These are phyloP conservation scores for Coemansia sp. DNA, from an alignment of 192 early-diverging fungal genomes.

Conservation along the genomic window DNA sequence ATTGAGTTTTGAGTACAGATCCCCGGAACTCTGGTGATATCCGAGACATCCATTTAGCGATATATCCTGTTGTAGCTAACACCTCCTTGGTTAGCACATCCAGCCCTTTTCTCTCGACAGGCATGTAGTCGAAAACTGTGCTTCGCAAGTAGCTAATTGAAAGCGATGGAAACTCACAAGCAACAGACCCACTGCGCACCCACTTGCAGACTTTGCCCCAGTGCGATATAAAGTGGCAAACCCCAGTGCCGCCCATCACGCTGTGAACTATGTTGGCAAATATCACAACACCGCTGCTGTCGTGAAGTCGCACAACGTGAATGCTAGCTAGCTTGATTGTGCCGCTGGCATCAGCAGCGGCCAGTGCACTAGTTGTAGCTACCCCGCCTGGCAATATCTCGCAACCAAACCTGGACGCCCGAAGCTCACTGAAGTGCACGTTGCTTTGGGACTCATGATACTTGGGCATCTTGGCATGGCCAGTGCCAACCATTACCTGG, in stretches of 20 bases:
- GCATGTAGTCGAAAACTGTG: background rate
- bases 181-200: background rate
- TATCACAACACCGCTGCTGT: slow-evolving; percentile 21
- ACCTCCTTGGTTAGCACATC: background rate
- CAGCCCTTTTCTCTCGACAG: background rate
- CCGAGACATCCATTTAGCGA: background rate
- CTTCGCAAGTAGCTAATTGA: background rate
- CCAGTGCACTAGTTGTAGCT: background rate
- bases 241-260: slow-evolving; percentile 12
- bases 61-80: background rate
- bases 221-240: slow-evolving; percentile 9
- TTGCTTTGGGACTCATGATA: slow-evolving; percentile 11
- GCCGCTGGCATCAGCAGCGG: background rate
- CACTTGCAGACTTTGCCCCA: slow-evolving; percentile 10
- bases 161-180: background rate
- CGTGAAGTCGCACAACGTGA: slow-evolving; percentile 5
- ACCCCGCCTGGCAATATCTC: slow-evolving; percentile 1
- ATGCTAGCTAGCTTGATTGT: slow-evolving; percentile 9
- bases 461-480: slow-evolving; percentile 8
- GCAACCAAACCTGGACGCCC: slow-evolving; percentile 8
- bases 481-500: background rate
- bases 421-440: slow-evolving; percentile 2
- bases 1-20: background rate
- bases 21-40: slow-evolving; percentile 12
- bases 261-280: slow-evolving; percentile 16